Evolutionary conservation across 495 filamentous ascomycete genomes (phyloP).

Genomic region (Aeminium ludgeri): DNA sequence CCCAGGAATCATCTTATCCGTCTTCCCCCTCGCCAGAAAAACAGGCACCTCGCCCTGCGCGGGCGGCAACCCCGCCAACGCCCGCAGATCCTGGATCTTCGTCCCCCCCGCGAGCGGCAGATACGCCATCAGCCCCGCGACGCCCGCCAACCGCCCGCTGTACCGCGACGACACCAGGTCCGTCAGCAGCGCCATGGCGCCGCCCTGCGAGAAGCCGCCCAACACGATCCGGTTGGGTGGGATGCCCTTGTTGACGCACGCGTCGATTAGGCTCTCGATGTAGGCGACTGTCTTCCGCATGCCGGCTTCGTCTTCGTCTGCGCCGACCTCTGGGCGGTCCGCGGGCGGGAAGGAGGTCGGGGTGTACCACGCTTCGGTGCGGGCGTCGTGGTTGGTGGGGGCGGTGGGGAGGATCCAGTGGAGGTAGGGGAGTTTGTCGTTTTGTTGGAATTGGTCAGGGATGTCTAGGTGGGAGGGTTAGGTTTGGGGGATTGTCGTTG

Average conservation of each 20-base stretch:
- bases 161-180: constrained; percentile 23
- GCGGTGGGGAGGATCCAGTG: constrained; percentile 31
- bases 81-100: constrained; percentile 17
- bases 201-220: constrained; percentile 31
- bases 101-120: constrained; percentile 20
- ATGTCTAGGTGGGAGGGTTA: constrained; percentile 20
- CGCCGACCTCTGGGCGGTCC: constrained; percentile 19
- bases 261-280: constrained; percentile 25
- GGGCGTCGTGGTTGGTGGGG: constrained; percentile 25
- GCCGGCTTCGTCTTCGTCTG: constrained; percentile 24
- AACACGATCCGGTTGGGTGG: constrained; percentile 25
- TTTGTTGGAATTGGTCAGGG: constrained; percentile 27
- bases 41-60: constrained; percentile 19
- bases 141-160: constrained; percentile 22
- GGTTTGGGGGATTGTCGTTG: too few species aligned
- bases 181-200: constrained; percentile 24
- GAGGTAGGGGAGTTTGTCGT: constrained; percentile 25
- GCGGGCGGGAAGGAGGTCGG: constrained; percentile 21
- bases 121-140: constrained; percentile 28
- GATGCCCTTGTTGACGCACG: constrained; percentile 23
- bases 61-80: constrained; percentile 13
- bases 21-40: constrained; percentile 21
- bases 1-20: constrained; percentile 22
- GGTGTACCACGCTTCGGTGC: constrained; percentile 27
- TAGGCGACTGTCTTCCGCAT: constrained; percentile 25